phyloP scores from a whole-genome alignment of 306 rosid species.

The Alnus glutinosa region DNA sequence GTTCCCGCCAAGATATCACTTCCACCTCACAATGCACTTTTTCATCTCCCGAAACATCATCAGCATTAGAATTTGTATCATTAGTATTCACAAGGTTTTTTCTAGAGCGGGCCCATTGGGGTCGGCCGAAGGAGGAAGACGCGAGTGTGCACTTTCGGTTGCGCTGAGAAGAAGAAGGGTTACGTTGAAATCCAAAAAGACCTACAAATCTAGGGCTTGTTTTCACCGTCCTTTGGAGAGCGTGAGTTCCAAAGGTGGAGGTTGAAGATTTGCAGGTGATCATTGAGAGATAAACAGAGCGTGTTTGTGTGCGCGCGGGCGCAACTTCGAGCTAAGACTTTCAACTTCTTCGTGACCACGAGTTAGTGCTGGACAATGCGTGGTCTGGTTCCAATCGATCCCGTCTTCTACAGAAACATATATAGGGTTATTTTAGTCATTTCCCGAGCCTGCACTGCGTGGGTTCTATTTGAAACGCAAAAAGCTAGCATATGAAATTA shows the following conservation, averaged over 20 bases:
- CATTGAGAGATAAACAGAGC: constrained; percentile 26
- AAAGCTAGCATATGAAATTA: too few species aligned
- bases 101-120: constrained; percentile 32
- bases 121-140: constrained; percentile 34
- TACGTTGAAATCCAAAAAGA: constrained; percentile 11
- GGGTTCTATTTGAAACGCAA: too few species aligned
- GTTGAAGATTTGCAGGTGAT: constrained; percentile 51
- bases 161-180: constrained; percentile 20
- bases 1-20: constrained; percentile 86
- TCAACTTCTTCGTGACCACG: too few species aligned
- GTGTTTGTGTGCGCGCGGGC: background rate
- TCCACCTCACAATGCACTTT: constrained; percentile 72
- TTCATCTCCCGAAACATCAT: constrained; percentile 1
- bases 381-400: too few species aligned
- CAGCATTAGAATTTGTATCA: constrained; percentile 12
- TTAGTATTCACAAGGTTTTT: background rate
- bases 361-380: too few species aligned
- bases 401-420: too few species aligned
- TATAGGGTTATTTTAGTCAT: too few species aligned
- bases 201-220: constrained; percentile 27
- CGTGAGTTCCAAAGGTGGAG: constrained; percentile 35
- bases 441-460: too few species aligned
- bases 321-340: too few species aligned
- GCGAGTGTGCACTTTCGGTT: constrained; percentile 32
- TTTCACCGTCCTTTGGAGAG: constrained; percentile 22